phyloP scores from a whole-genome alignment of 2,329 filamentous ascomycete genomes.

The Parastagonospora nodorum region DNA sequence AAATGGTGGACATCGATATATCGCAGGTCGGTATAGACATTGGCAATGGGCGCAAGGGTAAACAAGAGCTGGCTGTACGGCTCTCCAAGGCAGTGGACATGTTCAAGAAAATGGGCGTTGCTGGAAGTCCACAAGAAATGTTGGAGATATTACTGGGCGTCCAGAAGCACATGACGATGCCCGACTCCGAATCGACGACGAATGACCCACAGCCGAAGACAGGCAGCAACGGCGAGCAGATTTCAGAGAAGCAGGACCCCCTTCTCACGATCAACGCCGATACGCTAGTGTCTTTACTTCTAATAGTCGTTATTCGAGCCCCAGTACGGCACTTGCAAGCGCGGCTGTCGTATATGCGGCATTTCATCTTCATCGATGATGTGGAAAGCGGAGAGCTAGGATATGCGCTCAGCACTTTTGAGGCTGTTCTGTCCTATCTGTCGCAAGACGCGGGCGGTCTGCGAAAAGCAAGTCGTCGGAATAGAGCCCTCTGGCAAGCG shows the following conservation, averaged over 20 bases:
- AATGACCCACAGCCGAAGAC: conserved; percentile 35
- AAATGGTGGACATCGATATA: conserved; percentile 93
- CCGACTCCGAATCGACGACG: conserved; percentile 43
- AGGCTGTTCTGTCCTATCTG: conserved; percentile 90
- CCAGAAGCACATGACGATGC: conserved; percentile 78
- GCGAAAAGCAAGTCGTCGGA: conserved; percentile 82
- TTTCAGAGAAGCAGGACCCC: conserved; percentile 59
- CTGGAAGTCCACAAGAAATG: conserved; percentile 87
- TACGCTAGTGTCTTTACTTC: conserved; percentile 85
- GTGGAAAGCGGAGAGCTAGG: conserved; percentile 96
- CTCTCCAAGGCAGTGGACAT: conserved; percentile 81
- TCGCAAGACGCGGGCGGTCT: conserved; percentile 80
- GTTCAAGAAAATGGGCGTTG: conserved; percentile 81
- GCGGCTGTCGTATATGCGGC: conserved; percentile 89
- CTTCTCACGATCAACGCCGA: conserved; percentile 80
- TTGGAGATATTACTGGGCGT: conserved; percentile 78
- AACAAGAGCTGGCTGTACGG: conserved; percentile 78
- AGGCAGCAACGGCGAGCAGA: conserved; percentile 26
- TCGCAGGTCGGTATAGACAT: conserved; percentile 91
- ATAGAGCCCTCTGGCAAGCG: conserved; percentile 87
- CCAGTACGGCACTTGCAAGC: conserved; percentile 87
- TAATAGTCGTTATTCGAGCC: conserved; percentile 91
- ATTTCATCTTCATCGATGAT: conserved; percentile 97
- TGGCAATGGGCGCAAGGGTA: conserved; percentile 76
- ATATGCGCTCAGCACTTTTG: conserved; percentile 93